Evolutionary conservation across 306 rosid species (phyloP).

Genomic region (Arachis stenosperma): DNA sequence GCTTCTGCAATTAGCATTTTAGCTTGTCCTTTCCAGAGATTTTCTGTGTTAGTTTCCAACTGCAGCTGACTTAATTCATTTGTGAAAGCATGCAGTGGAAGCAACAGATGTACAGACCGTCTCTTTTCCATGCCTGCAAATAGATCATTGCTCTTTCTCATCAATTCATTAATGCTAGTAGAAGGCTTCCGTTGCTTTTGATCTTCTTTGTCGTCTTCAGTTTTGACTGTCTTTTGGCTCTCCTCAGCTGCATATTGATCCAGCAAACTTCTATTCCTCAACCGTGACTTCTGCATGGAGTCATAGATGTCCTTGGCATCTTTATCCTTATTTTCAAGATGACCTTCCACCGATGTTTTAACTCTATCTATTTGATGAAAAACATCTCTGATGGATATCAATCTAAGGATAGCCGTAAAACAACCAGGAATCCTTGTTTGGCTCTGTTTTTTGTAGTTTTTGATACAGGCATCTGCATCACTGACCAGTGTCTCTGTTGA

Average conservation of each 20-base stretch:
- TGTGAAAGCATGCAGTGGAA: constrained; percentile 35
- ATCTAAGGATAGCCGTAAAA: background rate
- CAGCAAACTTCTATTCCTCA: constrained; percentile 20
- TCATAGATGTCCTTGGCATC: constrained; percentile 14
- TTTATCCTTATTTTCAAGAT: background rate
- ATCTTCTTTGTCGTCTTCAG: background rate
- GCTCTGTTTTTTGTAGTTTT: constrained; percentile 4
- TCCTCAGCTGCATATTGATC: constrained; percentile 29
- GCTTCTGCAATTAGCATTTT: constrained; percentile 22
- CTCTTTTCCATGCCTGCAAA: constrained; percentile 37
- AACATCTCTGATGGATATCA: background rate
- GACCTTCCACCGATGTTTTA: background rate
- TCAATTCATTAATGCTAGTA: background rate
- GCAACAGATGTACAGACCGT: constrained; percentile 26
- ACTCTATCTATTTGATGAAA: background rate
- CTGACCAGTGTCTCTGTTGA: constrained; percentile 3
- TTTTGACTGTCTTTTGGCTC: background rate
- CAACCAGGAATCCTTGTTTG: background rate
- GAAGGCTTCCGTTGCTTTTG: constrained; percentile 10
- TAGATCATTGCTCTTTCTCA: background rate
- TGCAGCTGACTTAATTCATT: constrained; percentile 31
- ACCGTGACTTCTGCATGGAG: constrained; percentile 37
- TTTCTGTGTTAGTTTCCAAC: constrained; percentile 39
- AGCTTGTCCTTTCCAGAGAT: constrained; percentile 37
- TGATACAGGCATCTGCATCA: background rate